phyloP scores from a whole-genome alignment of 106 monocot species.

The Allium cepa region DNA sequence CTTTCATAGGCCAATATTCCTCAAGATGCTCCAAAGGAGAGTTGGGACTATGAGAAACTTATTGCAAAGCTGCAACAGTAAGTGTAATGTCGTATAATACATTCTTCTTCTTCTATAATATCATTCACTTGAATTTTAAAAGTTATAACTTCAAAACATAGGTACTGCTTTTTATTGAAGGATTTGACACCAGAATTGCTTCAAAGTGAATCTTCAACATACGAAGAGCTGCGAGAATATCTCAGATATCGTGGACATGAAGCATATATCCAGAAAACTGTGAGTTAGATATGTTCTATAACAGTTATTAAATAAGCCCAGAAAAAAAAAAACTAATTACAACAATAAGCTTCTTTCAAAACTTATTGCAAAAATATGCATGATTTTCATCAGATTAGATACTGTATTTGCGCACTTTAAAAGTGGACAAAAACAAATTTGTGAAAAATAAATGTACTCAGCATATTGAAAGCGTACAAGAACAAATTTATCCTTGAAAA shows the following conservation, averaged over 20 bases:
- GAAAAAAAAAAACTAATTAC: no score
- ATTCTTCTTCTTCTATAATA: neutral
- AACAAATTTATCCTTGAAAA: no score
- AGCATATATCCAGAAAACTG: slow-evolving; percentile 90
- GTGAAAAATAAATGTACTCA: no score
- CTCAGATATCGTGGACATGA: slow-evolving; percentile 72
- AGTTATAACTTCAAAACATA: slow-evolving; percentile 11
- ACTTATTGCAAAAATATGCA: no score
- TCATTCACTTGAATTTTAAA: neutral
- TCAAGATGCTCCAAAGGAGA: slow-evolving; percentile 54
- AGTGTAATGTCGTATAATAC: slow-evolving; percentile 9
- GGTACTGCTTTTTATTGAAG: slow-evolving; percentile 87
- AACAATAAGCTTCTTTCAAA: no score
- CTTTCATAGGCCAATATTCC: slow-evolving; percentile 65
- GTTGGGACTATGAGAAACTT: slow-evolving; percentile 79
- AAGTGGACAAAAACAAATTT: no score
- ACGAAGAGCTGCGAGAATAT: slow-evolving; percentile 70
- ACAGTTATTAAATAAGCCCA: no score
- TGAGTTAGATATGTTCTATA: slow-evolving; percentile 11
- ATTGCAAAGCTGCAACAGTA: slow-evolving; percentile 94
- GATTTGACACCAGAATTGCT: slow-evolving; percentile 81
- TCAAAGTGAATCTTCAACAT: slow-evolving; percentile 46
- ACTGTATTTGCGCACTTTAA: no score
- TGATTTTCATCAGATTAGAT: no score
- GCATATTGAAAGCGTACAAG: no score